A percentile compares a stretch with the other conserved stretches of the same genome.
Evolutionary conservation across 805 yeast genomes (phyloP).

Genomic region (Sugiyamaella smithiae): DNA sequence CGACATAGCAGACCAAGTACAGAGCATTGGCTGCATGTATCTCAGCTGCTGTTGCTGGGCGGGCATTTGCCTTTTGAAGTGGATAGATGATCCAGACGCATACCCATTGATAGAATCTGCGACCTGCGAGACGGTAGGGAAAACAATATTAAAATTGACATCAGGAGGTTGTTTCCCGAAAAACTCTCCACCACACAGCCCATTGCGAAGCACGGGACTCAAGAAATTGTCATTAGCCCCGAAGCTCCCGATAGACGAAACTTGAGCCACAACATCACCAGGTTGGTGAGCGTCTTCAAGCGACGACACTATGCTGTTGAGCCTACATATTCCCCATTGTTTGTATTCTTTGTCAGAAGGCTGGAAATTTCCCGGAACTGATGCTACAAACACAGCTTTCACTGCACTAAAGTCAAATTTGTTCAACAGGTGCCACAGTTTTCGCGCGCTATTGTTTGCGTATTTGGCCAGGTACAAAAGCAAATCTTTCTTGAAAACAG

Average conservation of each 20-base stretch:
- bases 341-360: conserved; percentile 11
- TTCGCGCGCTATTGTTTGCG: conserved; percentile 11
- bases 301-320: conserved; percentile 17
- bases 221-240: conserved; percentile 24
- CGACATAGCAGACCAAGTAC: conserved; percentile 42
- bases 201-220: conserved; percentile 18
- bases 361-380: conserved; percentile 33
- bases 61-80: conserved; percentile 38
- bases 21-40: conserved; percentile 43
- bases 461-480: conserved; percentile 28
- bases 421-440: conserved; percentile 19
- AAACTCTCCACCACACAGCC: conserved; percentile 24
- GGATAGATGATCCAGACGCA: conserved; percentile 49
- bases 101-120: conserved; percentile 44
- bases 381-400: conserved; percentile 28
- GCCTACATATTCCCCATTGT: conserved; percentile 26
- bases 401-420: conserved; percentile 29
- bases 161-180: conserved; percentile 30
- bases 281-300: neutral
- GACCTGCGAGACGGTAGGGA: conserved; percentile 45
- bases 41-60: conserved; percentile 39
- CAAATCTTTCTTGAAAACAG: conserved; percentile 29
- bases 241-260: conserved; percentile 31
- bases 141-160: conserved; percentile 39
- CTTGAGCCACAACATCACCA: conserved; percentile 24